Evolutionary conservation across 768 basidiomycete genomes (phyloP), one percentile per base, ranked within the genome.

Genomic region (Suillus paluster): DNA sequence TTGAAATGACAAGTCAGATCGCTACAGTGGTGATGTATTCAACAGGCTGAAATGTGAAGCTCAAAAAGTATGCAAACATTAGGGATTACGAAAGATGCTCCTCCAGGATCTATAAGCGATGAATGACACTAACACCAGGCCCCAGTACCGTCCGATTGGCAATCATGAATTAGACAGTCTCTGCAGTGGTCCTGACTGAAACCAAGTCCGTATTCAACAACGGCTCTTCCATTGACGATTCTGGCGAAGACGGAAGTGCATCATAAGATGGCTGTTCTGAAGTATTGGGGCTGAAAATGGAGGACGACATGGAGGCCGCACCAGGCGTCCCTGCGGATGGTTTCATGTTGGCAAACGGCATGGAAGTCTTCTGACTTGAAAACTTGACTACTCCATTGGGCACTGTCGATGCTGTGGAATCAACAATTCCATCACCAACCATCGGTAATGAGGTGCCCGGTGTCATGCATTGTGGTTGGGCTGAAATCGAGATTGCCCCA

Each of bases 161-260:
- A 11, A 38, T 39, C 54, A 41, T 39, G 25, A 39, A 39, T 27
- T 7, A 55, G 38, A n/a, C 25, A 38, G 38, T 17, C 36, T 33
- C 23, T 17, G 36, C 5, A 9, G 36, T 15, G 25, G 23, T 17
- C 54, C 38, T 25, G 11, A 19, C 36, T 39, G 21, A 53, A 36
- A 17, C 15, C 10, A 10, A 54, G 59, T 34, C 38, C 50, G 38
- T 36, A 6, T 60, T 66, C 56, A 63, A 63, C 45, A 54, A 63
- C 30, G 50, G 56, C 58, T 65, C 64, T 59, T 57, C 61, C 63
- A 57, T 52, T 23, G 54, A 41, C 9, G 79, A 81, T 53, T 81
- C 81, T 5, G 79, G 79, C 33, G 82, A 80, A 56, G 84, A 83
- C 44, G 78, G 79, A 42, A 83, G 71, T 52, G 75, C 71, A 59